Evolutionary conservation across 2,329 filamentous ascomycete species (phyloP).

Genomic region (Harringtonia aguacate): DNA sequence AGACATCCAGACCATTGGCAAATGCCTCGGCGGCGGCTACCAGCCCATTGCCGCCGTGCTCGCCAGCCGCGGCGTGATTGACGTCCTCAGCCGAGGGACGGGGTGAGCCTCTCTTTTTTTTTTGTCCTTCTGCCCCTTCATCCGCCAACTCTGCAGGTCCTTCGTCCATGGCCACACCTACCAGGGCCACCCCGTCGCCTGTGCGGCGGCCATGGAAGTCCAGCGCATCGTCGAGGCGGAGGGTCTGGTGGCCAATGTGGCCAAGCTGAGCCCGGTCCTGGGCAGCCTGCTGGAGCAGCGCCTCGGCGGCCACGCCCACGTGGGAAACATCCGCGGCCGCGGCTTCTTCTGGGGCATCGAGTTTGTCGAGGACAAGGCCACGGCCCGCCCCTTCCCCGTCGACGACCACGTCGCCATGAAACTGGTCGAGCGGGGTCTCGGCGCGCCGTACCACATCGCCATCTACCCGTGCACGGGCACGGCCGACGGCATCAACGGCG

Average conservation of each 20-base stretch:
- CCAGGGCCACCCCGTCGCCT: constrained; percentile 27
- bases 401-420: constrained; percentile 20
- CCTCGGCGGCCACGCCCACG: constrained; percentile 24
- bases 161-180: constrained; percentile 54
- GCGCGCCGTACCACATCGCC: constrained; percentile 22
- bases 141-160: constrained; percentile 19
- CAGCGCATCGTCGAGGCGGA: constrained; percentile 26
- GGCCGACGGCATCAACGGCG: constrained; percentile 48
- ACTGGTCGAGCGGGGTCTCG: constrained; percentile 21
- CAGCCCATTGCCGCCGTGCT: constrained; percentile 49
- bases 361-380: constrained; percentile 25
- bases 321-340: constrained; percentile 30
- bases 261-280: constrained; percentile 20
- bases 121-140: neutral
- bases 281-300: constrained; percentile 16
- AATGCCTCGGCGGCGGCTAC: constrained; percentile 52
- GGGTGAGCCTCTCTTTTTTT: constrained; percentile 16
- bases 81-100: constrained; percentile 30
- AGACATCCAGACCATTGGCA: constrained; percentile 54
- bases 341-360: constrained; percentile 35
- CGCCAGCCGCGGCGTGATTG: constrained; percentile 35
- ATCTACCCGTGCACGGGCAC: constrained; percentile 56
- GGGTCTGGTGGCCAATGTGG: constrained; percentile 24
- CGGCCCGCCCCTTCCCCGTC: constrained; percentile 21
- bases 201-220: constrained; percentile 28